Evolutionary conservation across 192 early-diverging fungal species (phyloP).

Genomic region (Coemansia sp.): DNA sequence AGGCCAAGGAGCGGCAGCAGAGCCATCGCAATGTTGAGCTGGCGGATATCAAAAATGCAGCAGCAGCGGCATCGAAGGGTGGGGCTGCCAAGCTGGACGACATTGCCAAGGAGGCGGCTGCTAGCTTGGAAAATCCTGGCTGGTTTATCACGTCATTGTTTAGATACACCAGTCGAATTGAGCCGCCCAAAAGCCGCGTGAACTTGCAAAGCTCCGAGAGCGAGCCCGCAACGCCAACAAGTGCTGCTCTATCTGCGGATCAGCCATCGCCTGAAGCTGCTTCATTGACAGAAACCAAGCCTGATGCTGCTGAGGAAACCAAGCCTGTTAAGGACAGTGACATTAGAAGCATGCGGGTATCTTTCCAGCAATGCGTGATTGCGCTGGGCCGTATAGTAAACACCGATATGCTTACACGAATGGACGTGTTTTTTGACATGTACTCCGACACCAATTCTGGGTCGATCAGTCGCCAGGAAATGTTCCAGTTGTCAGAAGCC

Average conservation of each 20-base stretch:
- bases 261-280: constrained; percentile 8
- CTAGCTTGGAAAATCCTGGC: constrained; percentile 46
- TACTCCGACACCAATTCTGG: constrained; percentile 70
- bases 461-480: constrained; percentile 68
- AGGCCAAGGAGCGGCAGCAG: constrained; percentile 40
- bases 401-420: constrained; percentile 72
- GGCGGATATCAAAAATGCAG: constrained; percentile 14
- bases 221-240: constrained; percentile 3
- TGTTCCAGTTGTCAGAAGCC: constrained; percentile 81
- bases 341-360: constrained; percentile 43
- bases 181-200: constrained; percentile 33
- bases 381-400: constrained; percentile 75
- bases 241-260: not conserved
- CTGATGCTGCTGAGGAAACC: constrained; percentile 13
- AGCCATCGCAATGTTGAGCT: constrained; percentile 37
- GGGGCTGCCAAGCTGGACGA: constrained; percentile 29
- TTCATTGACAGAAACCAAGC: constrained; percentile 53
- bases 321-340: not conserved
- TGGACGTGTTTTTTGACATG: constrained; percentile 80
- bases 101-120: constrained; percentile 24
- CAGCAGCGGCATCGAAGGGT: not conserved
- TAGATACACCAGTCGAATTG: constrained; percentile 31
- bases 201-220: constrained; percentile 15
- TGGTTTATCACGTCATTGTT: constrained; percentile 53
- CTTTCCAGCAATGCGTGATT: constrained; percentile 75